phyloP scores from a whole-genome alignment of 2,329 filamentous ascomycete genomes.

The Mycosphaerella sp. region DNA sequence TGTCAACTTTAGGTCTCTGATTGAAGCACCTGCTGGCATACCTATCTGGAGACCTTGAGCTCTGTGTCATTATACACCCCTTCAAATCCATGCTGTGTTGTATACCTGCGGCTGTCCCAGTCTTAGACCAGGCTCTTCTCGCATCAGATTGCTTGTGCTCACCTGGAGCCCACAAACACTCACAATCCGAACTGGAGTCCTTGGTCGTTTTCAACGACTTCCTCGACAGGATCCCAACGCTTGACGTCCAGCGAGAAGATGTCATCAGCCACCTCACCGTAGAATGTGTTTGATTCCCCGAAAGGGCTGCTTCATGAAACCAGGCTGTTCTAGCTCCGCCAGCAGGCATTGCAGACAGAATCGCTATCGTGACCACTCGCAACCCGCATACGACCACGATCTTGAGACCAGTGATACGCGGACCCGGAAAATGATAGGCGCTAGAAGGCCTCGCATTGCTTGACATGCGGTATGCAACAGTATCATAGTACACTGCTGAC shows the following conservation, averaged over 20 bases:
- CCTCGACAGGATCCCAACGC: constrained; percentile 36
- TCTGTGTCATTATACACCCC: constrained; percentile 24
- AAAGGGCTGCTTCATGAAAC: constrained; percentile 38
- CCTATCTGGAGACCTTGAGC: constrained; percentile 23
- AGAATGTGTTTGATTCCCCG: constrained; percentile 34
- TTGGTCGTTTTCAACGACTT: constrained; percentile 28
- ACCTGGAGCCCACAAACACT: constrained; percentile 28
- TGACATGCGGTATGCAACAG: constrained; percentile 31
- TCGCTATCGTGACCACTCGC: constrained; percentile 32
- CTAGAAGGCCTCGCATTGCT: constrained; percentile 34
- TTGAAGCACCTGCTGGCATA: constrained; percentile 1
- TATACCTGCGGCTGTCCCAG: constrained; percentile 27
- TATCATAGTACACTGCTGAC: constrained; percentile 24
- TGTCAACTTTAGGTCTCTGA: too few species aligned
- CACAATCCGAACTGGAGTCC: constrained; percentile 31
- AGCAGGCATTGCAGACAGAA: constrained; percentile 39
- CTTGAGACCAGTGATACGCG: constrained; percentile 36
- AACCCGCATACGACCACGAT: constrained; percentile 36
- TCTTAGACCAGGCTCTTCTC: constrained; percentile 32
- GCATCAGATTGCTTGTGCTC: constrained; percentile 30
- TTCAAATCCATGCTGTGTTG: constrained; percentile 24
- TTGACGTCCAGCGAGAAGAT: constrained; percentile 32
- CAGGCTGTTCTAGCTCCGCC: constrained; percentile 36
- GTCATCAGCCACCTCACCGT: constrained; percentile 35
- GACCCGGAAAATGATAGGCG: constrained; percentile 37